Evolutionary conservation across 73 alveolate species (phyloP).

Genomic region (Urostyla sp.): DNA sequence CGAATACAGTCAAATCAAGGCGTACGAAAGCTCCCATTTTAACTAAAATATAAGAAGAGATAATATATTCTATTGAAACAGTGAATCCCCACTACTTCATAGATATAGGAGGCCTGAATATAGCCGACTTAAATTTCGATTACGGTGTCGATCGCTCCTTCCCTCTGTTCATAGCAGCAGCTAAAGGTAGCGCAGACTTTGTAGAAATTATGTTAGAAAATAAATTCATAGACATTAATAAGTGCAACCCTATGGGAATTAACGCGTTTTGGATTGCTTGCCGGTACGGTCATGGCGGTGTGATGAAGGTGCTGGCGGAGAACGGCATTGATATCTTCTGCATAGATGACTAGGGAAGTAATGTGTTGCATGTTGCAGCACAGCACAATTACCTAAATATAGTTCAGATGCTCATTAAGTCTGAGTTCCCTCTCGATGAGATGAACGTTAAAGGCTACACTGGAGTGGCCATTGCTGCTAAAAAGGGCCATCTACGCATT

Average conservation of each 20-base stretch:
- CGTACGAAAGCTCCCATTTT: too few relatives aligned
- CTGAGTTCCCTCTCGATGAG: slow-evolving; percentile 42
- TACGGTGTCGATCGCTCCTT: neutral
- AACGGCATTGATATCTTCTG: slow-evolving; percentile 31
- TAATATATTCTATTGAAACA: neutral
- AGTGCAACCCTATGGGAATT: slow-evolving; percentile 47
- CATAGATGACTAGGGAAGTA: slow-evolving; percentile 35
- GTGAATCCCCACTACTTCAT: neutral
- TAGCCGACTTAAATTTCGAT: neutral
- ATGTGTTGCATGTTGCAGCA: slow-evolving; percentile 55
- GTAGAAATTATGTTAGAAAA: slow-evolving; percentile 16
- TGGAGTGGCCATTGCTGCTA: slow-evolving; percentile 53
- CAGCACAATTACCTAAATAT: neutral
- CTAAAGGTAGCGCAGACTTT: slow-evolving; percentile 58
- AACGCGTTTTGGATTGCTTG: slow-evolving; percentile 68
- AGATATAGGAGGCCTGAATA: neutral
- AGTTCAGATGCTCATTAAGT: slow-evolving; percentile 18
- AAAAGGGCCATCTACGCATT: neutral
- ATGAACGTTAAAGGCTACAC: slow-evolving; percentile 46
- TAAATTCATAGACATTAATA: slow-evolving; percentile 23
- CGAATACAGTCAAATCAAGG: too few relatives aligned
- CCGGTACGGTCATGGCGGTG: slow-evolving; percentile 24
- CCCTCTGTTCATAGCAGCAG: slow-evolving; percentile 47
- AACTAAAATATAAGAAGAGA: too few relatives aligned
- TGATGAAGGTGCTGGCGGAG: slow-evolving; percentile 9